Evolutionary conservation across 495 filamentous ascomycete genomes (phyloP).

Genomic region (Penicillium subrubescens): DNA sequence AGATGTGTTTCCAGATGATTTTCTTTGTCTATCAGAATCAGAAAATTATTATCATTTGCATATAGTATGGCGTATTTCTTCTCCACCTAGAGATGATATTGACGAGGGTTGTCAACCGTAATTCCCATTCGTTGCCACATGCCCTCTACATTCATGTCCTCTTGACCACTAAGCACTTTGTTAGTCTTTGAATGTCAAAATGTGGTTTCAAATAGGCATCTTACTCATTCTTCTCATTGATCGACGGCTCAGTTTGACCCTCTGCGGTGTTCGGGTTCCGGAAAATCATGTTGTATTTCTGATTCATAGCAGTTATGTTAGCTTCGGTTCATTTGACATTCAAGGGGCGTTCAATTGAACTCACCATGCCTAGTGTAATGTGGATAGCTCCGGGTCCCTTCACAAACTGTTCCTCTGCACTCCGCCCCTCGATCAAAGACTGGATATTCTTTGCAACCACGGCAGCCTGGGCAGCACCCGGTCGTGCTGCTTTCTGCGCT

Average conservation of each 20-base stretch:
- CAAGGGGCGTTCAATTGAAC: constrained; percentile 6
- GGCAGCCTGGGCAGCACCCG: constrained; percentile 52
- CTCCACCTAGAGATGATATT: constrained; percentile 37
- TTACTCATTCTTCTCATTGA: constrained; percentile 49
- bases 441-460: constrained; percentile 57
- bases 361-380: constrained; percentile 54
- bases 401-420: constrained; percentile 33
- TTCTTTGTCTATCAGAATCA: too few relatives aligned
- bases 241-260: constrained; percentile 47
- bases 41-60: too few relatives aligned
- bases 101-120: constrained; percentile 27
- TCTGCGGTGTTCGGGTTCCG: constrained; percentile 47
- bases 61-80: not conserved
- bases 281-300: constrained; percentile 54
- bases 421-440: constrained; percentile 41
- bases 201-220: constrained; percentile 6
- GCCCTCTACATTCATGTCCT: constrained; percentile 53
- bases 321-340: not conserved
- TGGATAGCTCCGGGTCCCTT: constrained; percentile 48
- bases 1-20: too few relatives aligned
- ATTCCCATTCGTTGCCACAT: constrained; percentile 48
- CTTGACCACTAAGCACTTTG: constrained; percentile 36
- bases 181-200: constrained; percentile 13
- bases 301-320: not conserved
- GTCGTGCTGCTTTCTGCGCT: constrained; percentile 57